A percentile compares a stretch with the other conserved stretches of the same genome.
Conservation (phyloP, 495 filamentous ascomycete genomes). For the Penicillium malachiteum region DNA sequence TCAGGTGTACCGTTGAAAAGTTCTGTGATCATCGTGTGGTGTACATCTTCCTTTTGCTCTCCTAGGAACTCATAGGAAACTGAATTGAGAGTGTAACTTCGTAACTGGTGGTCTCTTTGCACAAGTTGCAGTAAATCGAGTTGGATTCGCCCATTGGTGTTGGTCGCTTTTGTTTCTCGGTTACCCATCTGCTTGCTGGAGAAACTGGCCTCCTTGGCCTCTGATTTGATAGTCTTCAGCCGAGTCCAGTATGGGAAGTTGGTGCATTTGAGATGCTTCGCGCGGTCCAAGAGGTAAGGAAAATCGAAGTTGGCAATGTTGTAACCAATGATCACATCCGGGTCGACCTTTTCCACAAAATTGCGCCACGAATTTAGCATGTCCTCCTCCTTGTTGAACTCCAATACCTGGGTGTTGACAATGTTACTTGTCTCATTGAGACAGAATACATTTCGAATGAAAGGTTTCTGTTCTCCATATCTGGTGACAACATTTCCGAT, state of each 20-base stretch:
- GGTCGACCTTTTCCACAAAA: constrained; percentile 88
- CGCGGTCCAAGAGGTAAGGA: constrained; percentile 89
- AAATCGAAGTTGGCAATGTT: constrained; percentile 99
- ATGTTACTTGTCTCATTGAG: constrained; percentile 87
- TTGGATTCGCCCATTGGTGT: constrained; percentile 91
- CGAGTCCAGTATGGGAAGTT: constrained; percentile 86
- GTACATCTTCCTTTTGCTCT: constrained; percentile 98
- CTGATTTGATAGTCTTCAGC: constrained; percentile 61
- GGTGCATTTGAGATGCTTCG: constrained; percentile 72
- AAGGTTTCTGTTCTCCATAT: constrained; percentile 94
- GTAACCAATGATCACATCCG: constrained; percentile 98
- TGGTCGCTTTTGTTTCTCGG: constrained; percentile 88
- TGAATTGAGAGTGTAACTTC: constrained; percentile 96
- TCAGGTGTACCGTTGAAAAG: constrained; percentile 93
- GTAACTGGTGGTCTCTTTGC: constrained; percentile 88
- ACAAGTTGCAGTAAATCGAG: constrained; percentile 90
- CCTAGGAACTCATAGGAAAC: constrained; percentile 95
- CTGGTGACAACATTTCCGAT: constrained; percentile 97
- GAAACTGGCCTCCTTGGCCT: constrained; percentile 75
- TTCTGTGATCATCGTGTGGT: constrained; percentile 98
- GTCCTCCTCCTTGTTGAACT: constrained; percentile 72
- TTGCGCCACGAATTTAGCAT: constrained; percentile 89
- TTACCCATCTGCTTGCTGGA: constrained; percentile 99
- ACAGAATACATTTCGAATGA: constrained; percentile 94
- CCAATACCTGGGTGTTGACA: constrained; percentile 89